Evolutionary conservation across 345 rosid species (phyloP), one percentile per base, ranked within the genome.

Genomic region (Heritiera fomes): DNA sequence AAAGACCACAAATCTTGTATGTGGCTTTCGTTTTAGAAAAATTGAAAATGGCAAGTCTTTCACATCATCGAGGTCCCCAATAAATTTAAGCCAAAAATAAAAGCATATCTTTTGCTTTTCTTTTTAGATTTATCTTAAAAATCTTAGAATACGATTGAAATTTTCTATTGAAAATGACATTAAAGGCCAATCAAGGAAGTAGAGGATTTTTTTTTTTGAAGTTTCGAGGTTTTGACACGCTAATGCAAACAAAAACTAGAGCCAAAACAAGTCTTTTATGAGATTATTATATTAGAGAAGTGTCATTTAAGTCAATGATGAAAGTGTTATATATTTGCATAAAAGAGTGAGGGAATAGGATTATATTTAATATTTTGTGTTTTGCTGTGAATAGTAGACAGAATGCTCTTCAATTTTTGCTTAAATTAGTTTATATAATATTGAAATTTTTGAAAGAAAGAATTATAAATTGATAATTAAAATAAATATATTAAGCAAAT

Each of bases 1-100:
- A 14, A 77, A 67, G 12, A 40, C 43, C 55, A 55, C 53, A 56
- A 23, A 77, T 12, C n/a, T 15, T 17, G 0, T 18, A 13, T 15
- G n/a, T 50, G 49, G 72, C 6, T 32, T 15, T 30, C 61, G 53
- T 40, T 8, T 5, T 18, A n/a, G 1, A 1, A 0, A 49, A 49
- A 49, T 0, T 12, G 55, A 17, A 10, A 67, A 52, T 75, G 10
- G 46, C 11, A 41, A 38, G 18, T 17, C 66, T 43, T 41, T 73
- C 45, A 50, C 20, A 69, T 78, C 59, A 45, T 23, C 0, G 13
- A 30, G 50, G 80, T 43, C 34, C 56, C 52, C 43, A 17, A 34
- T 10, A 66, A 45, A 56, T 75, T 74, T 80, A 70, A 40, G 71
- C 72, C 74, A 41, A 40, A 0, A 63, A 63, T 34, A 34, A 34